Evolutionary conservation across 345 rosid species (phyloP).

Genomic region (Garcia nutans): DNA sequence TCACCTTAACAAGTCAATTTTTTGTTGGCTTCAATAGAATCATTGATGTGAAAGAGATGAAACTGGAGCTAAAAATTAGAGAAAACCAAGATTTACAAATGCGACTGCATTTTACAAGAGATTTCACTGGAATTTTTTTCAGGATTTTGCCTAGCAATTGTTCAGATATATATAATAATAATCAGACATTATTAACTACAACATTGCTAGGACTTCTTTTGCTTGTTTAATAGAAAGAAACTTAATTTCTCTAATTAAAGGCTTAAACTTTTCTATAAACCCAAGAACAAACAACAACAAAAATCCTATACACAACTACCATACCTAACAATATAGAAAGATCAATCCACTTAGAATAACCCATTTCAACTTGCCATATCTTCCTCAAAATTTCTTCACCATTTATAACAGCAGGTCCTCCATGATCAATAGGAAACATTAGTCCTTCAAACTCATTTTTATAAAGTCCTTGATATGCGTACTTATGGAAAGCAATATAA

Average conservation of each 20-base stretch:
- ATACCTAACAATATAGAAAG: conserved; percentile 43
- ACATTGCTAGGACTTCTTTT: not conserved
- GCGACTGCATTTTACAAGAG: not conserved
- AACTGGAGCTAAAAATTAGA: not conserved
- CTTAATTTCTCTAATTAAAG: conserved; percentile 6
- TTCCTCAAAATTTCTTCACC: conserved; percentile 33
- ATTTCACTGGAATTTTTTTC: not conserved
- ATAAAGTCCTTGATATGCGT: conserved; percentile 33
- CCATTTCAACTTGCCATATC: conserved; percentile 48
- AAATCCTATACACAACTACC: conserved; percentile 37
- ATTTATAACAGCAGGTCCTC: conserved; percentile 11
- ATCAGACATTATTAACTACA: not conserved
- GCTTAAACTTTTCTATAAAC: conserved; percentile 13
- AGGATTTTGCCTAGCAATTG: not conserved
- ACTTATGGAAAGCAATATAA: conserved; percentile 41
- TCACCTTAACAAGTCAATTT: not conserved
- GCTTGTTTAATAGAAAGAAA: conserved; percentile 1
- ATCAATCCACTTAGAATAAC: conserved; percentile 55
- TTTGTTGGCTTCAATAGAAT: not conserved
- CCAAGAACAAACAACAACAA: conserved; percentile 24
- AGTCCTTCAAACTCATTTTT: conserved; percentile 38
- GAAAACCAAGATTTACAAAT: not conserved
- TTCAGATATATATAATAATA: not conserved
- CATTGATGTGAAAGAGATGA: not conserved
- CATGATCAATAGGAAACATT: conserved; percentile 8